phyloP scores from a whole-genome alignment of 495 filamentous ascomycete genomes.

The Cercophora sp. region DNA sequence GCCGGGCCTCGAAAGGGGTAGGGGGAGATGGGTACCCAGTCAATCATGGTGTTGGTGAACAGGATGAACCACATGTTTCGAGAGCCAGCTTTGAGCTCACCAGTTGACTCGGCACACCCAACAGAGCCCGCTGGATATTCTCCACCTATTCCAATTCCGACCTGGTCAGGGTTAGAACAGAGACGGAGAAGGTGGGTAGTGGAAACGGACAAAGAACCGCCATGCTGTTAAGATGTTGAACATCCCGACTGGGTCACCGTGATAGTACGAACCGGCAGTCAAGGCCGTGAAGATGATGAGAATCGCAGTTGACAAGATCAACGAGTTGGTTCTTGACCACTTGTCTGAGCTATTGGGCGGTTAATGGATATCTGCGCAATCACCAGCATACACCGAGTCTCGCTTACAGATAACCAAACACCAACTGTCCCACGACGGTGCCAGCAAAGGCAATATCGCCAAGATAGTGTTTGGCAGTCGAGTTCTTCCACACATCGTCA shows the following conservation, averaged over 20 bases:
- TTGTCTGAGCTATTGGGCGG: slow-evolving; percentile 55
- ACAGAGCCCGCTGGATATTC: slow-evolving; percentile 91
- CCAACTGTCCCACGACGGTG: slow-evolving; percentile 77
- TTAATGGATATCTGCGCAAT: slow-evolving; percentile 1
- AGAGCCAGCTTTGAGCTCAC: slow-evolving; percentile 73
- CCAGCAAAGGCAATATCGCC: slow-evolving; percentile 81
- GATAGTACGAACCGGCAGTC: slow-evolving; percentile 68
- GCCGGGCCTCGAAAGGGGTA: neutral
- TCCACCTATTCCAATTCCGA: slow-evolving; percentile 58
- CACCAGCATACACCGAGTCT: too few species aligned
- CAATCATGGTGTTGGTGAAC: slow-evolving; percentile 89
- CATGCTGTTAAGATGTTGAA: slow-evolving; percentile 81
- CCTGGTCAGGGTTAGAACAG: slow-evolving; percentile 24
- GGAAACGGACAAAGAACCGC: slow-evolving; percentile 72
- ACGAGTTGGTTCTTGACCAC: slow-evolving; percentile 76
- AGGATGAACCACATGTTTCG: slow-evolving; percentile 89
- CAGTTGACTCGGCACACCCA: slow-evolving; percentile 75
- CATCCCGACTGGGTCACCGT: slow-evolving; percentile 61
- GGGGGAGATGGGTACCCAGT: slow-evolving; percentile 43
- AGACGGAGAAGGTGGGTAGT: slow-evolving; percentile 36
- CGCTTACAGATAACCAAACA: slow-evolving; percentile 77
- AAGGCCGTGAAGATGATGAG: slow-evolving; percentile 83
- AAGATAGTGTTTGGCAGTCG: slow-evolving; percentile 65
- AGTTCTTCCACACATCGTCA: slow-evolving; percentile 56
- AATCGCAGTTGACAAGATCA: slow-evolving; percentile 76